Evolutionary conservation across 768 basidiomycete genomes (phyloP).

Genomic region (Auricularia auricula-judae): DNA sequence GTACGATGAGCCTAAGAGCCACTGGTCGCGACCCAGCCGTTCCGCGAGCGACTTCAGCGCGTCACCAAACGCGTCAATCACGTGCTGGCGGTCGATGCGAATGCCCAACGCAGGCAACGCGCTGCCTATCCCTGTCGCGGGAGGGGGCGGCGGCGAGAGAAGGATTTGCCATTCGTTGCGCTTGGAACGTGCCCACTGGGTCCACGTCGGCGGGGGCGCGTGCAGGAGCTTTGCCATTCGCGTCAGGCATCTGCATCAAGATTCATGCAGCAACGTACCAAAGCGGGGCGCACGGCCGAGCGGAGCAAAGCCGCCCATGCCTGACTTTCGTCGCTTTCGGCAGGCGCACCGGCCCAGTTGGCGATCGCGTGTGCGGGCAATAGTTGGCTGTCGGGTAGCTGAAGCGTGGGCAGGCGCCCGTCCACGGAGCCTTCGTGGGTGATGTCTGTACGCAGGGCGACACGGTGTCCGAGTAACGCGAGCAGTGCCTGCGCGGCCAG

Average conservation of each 20-base stretch:
- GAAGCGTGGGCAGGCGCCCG: conserved; percentile 2
- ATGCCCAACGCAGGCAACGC: neutral
- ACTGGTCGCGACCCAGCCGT: conserved; percentile 3
- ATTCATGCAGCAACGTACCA: neutral
- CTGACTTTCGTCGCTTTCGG: neutral
- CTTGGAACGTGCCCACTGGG: neutral
- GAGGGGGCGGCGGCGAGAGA: neutral
- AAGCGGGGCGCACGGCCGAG: neutral
- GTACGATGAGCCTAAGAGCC: conserved; percentile 3
- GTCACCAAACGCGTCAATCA: neutral
- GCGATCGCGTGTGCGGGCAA: neutral
- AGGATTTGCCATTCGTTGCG: neutral
- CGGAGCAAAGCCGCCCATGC: conserved; percentile 2
- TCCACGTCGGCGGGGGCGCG: neutral
- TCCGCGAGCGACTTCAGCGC: conserved; percentile 1
- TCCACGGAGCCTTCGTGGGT: conserved; percentile 1
- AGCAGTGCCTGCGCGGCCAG: conserved; percentile 4
- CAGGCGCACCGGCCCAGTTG: neutral
- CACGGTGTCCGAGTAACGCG: neutral
- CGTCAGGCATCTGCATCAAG: neutral
- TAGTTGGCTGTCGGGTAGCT: neutral
- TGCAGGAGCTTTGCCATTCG: neutral
- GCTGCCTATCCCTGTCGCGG: neutral
- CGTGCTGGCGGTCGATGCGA: neutral
- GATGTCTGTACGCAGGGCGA: conserved; percentile 3